Base-by-base conservation (phyloP, 1,284 basidiomycete genomes). In the Leccinum pseudoinsigne region DNA sequence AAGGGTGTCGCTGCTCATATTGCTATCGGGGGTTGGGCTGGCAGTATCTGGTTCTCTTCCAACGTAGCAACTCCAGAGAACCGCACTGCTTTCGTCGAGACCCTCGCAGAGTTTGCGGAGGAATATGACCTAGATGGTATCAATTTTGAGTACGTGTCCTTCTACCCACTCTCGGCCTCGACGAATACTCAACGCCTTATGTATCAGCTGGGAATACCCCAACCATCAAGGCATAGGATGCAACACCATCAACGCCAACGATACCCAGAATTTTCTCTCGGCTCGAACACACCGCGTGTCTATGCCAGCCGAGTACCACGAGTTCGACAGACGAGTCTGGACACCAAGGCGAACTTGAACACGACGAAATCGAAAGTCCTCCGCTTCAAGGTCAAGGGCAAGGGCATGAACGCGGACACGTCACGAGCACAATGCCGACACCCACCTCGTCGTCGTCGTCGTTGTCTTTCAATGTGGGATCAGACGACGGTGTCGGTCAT, bases 1-100 rank as follows among this genome's bases (percentile, higher is more conserved):
- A 36, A 62, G 62, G 42, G 45, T 2, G 60, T 62, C 38, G 36
- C 31, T 7, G 34, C 54, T 5, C 58, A 59, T 11, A 14, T 57
- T 3, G 31, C 51, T 4, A 12, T 57, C 36, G 55, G 55, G n/a
- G 55, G 53, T 12, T 34, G 21, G 31, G 45, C 8, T 18, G 53
- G 50, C 4, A 23, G 56, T 18, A 10, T 21, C n/a, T 58, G 53
- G 53, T 59, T 59, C n/a, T 57, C 58, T 21, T 59, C 36, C n/a
- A 5, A 57, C 11, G 21, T 57, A 3, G 53, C 58, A 8, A 31
- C 55, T 34, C 21, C 38, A 10, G 55, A 57, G 7, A 86, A 85
- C 70, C 83, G 90, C 47, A 83, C 84, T 10, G 79, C 78, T 0
- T 93, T 95, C 68, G 86, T 88, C 42, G 84, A 56, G 77, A 79